Evolutionary conservation across 129 eudicot species (phyloP), one percentile per base, ranked within the genome.

Genomic region (Mikania micrantha): DNA sequence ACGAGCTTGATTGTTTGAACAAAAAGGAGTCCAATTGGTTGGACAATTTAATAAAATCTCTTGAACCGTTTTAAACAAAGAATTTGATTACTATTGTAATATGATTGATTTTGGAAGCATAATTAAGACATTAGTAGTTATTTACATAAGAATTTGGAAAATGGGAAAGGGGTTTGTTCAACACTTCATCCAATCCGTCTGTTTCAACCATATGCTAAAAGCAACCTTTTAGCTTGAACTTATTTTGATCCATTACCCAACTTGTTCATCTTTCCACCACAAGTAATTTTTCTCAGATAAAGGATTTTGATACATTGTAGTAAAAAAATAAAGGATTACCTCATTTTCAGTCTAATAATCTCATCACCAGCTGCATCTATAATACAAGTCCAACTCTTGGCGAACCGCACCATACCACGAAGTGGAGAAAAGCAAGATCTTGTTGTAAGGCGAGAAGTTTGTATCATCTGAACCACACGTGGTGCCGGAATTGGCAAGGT

Each of bases 281-380:
- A 11, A 1, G 34, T 53, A 52, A 8, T 20, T 3, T 34, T 40
- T 35, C 28, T 48, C 53, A 32, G 24, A 49, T 29, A 63, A 29
- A 49, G 9, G 52, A 5, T 52, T 57, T 31, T 56, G 1, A 41
- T 29, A 41, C 19, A 71, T 12, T 24, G 21, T 47, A 10, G 5
- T 29, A 22, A 15, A 64, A 6, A 70, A 21, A n/a, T n/a, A 20
- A 2, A 39, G 17, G 38, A 40, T 47, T 85, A 94, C 99, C 99
- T 94, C 83, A 83, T 83, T 63, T 80, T 85, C 36, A 94, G 93
- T 67, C 81, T 85, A 68, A 94, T 71, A 64, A 87, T 71, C 54
- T 77, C 81, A 63, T 89, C 69, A 60, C 95, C 88, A 89, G 47
- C 60, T 41, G 85, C 88, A 77, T 89, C 90, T 20, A 54, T 42